phyloP scores from a whole-genome alignment of 805 yeast species.

The Spathaspora passalidarum region DNA sequence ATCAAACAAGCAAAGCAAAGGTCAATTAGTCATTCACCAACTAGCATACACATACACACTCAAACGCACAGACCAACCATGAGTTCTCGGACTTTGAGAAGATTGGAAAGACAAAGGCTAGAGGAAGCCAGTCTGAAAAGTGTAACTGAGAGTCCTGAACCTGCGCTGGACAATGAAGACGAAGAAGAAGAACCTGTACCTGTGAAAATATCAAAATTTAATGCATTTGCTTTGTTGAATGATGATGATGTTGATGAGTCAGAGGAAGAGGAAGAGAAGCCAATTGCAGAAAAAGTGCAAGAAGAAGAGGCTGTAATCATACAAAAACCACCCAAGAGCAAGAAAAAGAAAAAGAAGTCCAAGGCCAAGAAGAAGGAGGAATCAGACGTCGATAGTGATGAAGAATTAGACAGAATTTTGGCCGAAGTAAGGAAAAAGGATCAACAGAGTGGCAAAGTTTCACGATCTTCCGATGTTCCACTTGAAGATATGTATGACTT shows the following conservation, averaged over 20 bases:
- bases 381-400: conserved; percentile 43
- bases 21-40: too few relatives aligned
- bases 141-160: background rate
- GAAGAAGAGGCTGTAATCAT: conserved; percentile 13
- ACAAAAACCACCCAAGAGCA: conserved; percentile 7
- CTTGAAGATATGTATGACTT: conserved; percentile 23
- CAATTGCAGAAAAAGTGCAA: conserved; percentile 15
- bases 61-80: conserved; percentile 17
- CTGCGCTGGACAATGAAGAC: conserved; percentile 11
- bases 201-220: conserved; percentile 20
- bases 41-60: too few relatives aligned
- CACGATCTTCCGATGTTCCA: conserved; percentile 15
- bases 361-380: conserved; percentile 11
- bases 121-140: conserved; percentile 12
- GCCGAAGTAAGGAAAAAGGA: conserved; percentile 37
- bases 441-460: conserved; percentile 4
- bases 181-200: conserved; percentile 14
- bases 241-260: conserved; percentile 26
- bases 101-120: conserved; percentile 33
- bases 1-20: background rate
- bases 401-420: conserved; percentile 56
- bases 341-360: conserved; percentile 13
- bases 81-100: conserved; percentile 51
- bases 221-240: conserved; percentile 46
- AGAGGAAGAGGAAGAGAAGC: conserved; percentile 19